Percentiles rank a stretch among this genome's conserved stretches.
Evolutionary conservation across 164 flowering plant species (phyloP).

Genomic region (grape (Vitis vinifera)): DNA sequence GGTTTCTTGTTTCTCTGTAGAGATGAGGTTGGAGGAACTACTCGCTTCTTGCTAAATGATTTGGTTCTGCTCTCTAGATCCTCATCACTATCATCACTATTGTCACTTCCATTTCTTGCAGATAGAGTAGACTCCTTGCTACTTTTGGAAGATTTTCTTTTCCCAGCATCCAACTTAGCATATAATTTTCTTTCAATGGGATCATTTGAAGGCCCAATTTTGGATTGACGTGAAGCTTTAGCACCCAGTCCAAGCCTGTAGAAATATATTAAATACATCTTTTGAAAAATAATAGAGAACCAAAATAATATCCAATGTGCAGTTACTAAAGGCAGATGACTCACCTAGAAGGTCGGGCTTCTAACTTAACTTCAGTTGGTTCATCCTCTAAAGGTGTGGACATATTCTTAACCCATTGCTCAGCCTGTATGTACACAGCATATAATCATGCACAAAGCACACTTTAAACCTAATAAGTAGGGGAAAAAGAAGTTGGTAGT

Average conservation of each 20-base stretch:
- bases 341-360: constrained; percentile 1
- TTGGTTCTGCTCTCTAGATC: not conserved
- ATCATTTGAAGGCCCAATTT: constrained; percentile 30
- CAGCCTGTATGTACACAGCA: not conserved
- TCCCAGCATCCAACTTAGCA: constrained; percentile 42
- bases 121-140: constrained; percentile 25
- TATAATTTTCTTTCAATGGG: constrained; percentile 56
- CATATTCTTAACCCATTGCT: constrained; percentile 4
- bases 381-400: not conserved
- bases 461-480: not conserved
- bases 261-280: not conserved
- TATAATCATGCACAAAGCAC: not conserved
- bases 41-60: no score
- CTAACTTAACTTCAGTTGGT: not conserved
- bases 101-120: not conserved
- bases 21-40: no score
- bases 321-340: no score
- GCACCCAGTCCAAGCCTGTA: constrained; percentile 36
- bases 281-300: no score
- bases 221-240: constrained; percentile 35
- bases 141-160: constrained; percentile 39
- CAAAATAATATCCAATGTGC: no score
- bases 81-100: constrained; percentile 12
- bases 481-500: not conserved
- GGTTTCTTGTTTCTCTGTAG: no score